Percentiles rank a stretch among this genome's conserved stretches.
Evolutionary conservation across 2,329 filamentous ascomycete species (phyloP).

Genomic region (Epichloe gansuensis): DNA sequence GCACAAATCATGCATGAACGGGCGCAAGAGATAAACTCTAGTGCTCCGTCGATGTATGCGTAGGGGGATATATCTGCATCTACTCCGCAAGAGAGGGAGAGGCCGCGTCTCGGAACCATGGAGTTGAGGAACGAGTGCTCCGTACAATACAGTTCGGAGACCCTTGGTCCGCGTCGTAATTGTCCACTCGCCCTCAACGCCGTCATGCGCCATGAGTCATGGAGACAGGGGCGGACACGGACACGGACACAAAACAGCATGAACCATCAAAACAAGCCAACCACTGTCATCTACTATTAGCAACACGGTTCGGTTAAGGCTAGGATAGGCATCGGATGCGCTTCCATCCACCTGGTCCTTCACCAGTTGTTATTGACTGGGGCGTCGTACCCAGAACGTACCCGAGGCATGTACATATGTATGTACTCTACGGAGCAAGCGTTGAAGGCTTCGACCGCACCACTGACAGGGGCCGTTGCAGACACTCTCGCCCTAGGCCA

Average conservation of each 20-base stretch:
- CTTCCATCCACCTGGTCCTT: not conserved
- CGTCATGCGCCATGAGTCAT: not conserved
- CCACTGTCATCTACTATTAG: not conserved
- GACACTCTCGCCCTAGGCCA: not conserved
- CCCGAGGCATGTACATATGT: not conserved
- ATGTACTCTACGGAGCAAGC: not conserved
- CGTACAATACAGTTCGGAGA: no score
- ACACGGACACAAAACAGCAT: not conserved
- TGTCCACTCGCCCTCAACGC: not conserved
- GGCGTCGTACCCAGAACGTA: constrained; percentile 1
- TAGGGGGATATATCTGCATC: not conserved
- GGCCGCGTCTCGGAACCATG: not conserved
- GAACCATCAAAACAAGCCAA: not conserved
- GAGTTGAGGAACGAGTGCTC: not conserved
- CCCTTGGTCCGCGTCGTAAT: not conserved
- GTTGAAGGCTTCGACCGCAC: constrained; percentile 2
- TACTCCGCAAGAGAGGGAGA: not conserved
- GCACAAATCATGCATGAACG: not conserved
- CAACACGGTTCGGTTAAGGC: not conserved
- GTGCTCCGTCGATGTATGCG: not conserved
- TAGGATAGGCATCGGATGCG: not conserved
- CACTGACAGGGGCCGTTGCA: constrained; percentile 1
- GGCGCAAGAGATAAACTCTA: not conserved
- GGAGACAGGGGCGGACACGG: not conserved
- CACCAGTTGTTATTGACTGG: not conserved